phyloP scores from a whole-genome alignment of 2,329 filamentous ascomycete genomes.

The Chaetomium strumarium region DNA sequence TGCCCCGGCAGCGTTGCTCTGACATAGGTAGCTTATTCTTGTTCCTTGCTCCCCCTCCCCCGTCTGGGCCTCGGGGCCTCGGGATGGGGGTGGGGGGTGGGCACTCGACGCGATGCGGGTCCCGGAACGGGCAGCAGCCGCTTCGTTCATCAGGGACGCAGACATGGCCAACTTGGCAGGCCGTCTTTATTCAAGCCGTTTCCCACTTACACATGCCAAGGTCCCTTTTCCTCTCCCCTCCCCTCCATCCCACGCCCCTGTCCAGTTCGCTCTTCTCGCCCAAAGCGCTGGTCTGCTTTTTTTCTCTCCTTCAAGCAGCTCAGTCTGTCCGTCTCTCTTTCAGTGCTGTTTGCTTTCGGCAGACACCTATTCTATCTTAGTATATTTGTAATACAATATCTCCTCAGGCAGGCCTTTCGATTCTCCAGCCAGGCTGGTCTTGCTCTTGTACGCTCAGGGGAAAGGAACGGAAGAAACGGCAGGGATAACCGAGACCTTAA shows the following conservation, averaged over 20 bases:
- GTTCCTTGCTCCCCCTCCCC: conserved; percentile 8
- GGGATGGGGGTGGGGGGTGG: background rate
- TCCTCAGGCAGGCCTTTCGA: conserved; percentile 18
- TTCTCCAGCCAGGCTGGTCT: conserved; percentile 36
- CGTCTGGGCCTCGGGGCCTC: background rate
- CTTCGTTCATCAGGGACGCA: conserved; percentile 10
- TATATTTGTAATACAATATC: conserved; percentile 25
- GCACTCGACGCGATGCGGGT: conserved; percentile 18
- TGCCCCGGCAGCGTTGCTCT: conserved; percentile 6
- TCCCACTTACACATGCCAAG: conserved; percentile 16
- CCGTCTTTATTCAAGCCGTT: conserved; percentile 25
- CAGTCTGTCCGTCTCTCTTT: conserved; percentile 23
- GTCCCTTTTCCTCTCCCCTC: conserved; percentile 13
- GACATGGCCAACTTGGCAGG: conserved; percentile 21
- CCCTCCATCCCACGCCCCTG: conserved; percentile 19
- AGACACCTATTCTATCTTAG: conserved; percentile 12
- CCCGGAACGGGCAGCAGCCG: conserved; percentile 26
- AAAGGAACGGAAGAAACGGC: conserved; percentile 20
- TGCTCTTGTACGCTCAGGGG: conserved; percentile 19
- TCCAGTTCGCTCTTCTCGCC: conserved; percentile 28
- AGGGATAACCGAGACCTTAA: conserved; percentile 23
- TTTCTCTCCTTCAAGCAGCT: conserved; percentile 28
- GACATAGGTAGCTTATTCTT: background rate
- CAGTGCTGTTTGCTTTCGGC: conserved; percentile 11
- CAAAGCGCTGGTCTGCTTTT: conserved; percentile 50